phyloP scores from a whole-genome alignment of 306 rosid genomes.

The Fragaria nilgerrensis region DNA sequence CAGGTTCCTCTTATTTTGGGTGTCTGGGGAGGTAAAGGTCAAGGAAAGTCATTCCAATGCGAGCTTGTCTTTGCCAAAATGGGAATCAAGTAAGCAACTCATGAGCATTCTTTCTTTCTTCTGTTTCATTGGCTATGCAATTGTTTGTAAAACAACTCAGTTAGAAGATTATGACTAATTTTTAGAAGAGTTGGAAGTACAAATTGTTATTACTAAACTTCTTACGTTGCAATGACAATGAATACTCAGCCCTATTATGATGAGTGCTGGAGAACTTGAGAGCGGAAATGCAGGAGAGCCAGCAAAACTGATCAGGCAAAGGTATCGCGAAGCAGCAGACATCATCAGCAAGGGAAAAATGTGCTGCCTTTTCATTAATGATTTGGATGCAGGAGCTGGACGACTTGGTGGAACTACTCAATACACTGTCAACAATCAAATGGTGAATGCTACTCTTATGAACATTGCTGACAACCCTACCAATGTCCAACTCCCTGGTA shows the following conservation, averaged over 20 bases:
- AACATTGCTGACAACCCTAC: conserved; percentile 80
- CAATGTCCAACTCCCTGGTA: conserved; percentile 75
- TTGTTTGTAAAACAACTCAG: background rate
- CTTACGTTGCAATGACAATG: background rate
- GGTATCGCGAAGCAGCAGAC: conserved; percentile 85
- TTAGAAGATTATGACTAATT: background rate
- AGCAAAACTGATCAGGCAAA: conserved; percentile 78
- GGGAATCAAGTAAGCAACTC: conserved; percentile 81
- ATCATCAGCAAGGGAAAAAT: conserved; percentile 67
- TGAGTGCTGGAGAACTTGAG: conserved; percentile 96
- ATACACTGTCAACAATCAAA: conserved; percentile 78
- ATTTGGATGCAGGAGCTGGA: conserved; percentile 85
- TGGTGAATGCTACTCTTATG: conserved; percentile 84
- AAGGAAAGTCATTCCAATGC: conserved; percentile 86
- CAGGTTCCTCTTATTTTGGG: conserved; percentile 92
- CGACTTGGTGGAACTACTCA: conserved; percentile 71
- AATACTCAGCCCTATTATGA: conserved; percentile 66
- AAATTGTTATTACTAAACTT: background rate
- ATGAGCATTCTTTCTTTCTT: background rate
- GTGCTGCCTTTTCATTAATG: conserved; percentile 80
- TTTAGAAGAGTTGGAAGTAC: background rate
- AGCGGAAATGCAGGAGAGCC: conserved; percentile 98
- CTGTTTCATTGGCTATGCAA: background rate
- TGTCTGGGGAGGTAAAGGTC: conserved; percentile 97
- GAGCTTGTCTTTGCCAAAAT: conserved; percentile 92